A percentile compares a stretch with the other conserved stretches of the same genome.
Evolutionary conservation across 768 basidiomycete species (phyloP).

Genomic region (Boletus sensibilis): DNA sequence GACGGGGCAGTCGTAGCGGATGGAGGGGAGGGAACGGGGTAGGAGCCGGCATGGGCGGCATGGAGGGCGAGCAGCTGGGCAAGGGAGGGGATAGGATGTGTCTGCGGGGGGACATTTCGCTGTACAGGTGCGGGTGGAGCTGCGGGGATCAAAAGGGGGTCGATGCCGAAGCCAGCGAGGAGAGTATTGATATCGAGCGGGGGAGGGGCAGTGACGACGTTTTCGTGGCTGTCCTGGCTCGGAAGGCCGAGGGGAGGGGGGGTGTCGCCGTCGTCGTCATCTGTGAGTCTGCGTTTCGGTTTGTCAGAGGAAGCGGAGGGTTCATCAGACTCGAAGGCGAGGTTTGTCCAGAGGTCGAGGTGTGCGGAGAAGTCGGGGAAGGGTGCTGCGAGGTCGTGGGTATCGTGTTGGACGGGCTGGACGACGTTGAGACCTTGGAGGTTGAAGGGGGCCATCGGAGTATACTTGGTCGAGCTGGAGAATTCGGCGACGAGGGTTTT

Average conservation of each 20-base stretch:
- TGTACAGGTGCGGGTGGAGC: slow-evolving; percentile 27
- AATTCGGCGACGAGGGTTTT: neutral
- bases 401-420: slow-evolving; percentile 45
- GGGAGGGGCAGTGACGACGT: slow-evolving; percentile 47
- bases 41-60: slow-evolving; percentile 35
- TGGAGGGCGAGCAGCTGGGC: slow-evolving; percentile 70
- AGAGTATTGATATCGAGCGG: slow-evolving; percentile 44
- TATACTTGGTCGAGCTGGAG: no score
- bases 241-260: slow-evolving; percentile 21
- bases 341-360: slow-evolving; percentile 81
- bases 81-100: slow-evolving; percentile 49
- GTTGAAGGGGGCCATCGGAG: slow-evolving; percentile 55
- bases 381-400: slow-evolving; percentile 57
- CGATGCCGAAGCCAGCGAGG: slow-evolving; percentile 40
- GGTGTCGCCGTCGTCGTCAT: slow-evolving; percentile 39
- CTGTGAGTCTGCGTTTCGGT: slow-evolving; percentile 34
- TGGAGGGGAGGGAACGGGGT: slow-evolving; percentile 19
- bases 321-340: slow-evolving; percentile 78
- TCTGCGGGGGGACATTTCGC: slow-evolving; percentile 21
- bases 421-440: slow-evolving; percentile 83
- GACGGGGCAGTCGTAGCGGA: slow-evolving; percentile 14
- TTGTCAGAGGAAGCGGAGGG: slow-evolving; percentile 40
- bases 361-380: slow-evolving; percentile 77
- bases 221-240: slow-evolving; percentile 55
- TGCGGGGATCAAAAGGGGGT: slow-evolving; percentile 40